Evolutionary conservation across 441 rosid species (phyloP).

Genomic region (Eruca vesicaria): DNA sequence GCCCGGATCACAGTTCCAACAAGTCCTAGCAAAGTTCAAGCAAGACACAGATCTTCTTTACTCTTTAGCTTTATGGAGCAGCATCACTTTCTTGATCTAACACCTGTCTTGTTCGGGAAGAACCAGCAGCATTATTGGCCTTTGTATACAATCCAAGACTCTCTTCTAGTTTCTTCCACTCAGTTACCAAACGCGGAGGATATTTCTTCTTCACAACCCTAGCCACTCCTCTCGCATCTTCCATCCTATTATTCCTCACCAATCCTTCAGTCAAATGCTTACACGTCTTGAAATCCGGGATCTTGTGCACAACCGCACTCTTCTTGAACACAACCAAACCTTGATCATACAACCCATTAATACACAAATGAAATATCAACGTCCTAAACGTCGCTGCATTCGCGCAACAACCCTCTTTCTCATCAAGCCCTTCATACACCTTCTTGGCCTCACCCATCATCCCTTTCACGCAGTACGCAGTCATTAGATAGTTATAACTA

Average conservation of each 20-base stretch:
- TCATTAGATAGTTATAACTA: slow-evolving; percentile 67
- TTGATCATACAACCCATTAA: slow-evolving; percentile 46
- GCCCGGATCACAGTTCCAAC: slow-evolving; percentile 13
- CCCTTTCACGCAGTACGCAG: slow-evolving; percentile 51
- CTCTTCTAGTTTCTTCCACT: slow-evolving; percentile 68
- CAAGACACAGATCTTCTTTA: not conserved
- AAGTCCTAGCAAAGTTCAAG: not conserved
- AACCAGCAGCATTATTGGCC: no score
- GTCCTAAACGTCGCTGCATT: slow-evolving; percentile 71
- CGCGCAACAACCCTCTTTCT: slow-evolving; percentile 47
- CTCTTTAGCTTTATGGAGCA: slow-evolving; percentile 16
- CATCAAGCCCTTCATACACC: slow-evolving; percentile 54
- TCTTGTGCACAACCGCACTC: slow-evolving; percentile 52
- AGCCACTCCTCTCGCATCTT: slow-evolving; percentile 62
- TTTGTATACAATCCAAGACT: slow-evolving; percentile 47
- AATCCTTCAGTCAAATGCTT: slow-evolving; percentile 65
- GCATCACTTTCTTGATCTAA: slow-evolving; percentile 19
- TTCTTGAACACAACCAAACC: slow-evolving; percentile 60
- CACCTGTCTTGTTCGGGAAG: not conserved
- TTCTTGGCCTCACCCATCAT: slow-evolving; percentile 65
- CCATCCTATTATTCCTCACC: slow-evolving; percentile 56
- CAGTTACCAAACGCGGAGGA: slow-evolving; percentile 54
- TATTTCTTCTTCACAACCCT: slow-evolving; percentile 58
- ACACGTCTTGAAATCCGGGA: slow-evolving; percentile 60
- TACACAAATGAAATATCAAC: slow-evolving; percentile 55